Conservation (phyloP, 2,329 filamentous ascomycete genomes). For the Fusarium austroafricanum region DNA sequence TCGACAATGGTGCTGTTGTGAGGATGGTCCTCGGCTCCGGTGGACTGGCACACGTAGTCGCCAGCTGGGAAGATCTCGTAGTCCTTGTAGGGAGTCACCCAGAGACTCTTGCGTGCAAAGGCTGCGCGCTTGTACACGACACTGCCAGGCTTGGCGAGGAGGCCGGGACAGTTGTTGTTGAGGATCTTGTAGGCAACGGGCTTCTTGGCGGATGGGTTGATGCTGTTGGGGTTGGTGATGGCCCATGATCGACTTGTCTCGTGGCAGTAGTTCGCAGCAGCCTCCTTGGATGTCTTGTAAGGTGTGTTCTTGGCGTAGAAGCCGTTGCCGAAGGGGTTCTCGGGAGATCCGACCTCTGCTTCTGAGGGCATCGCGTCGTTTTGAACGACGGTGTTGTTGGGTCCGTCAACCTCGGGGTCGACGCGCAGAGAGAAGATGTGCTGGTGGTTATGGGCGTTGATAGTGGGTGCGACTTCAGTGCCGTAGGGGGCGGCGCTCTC, state of each 20-base stretch:
- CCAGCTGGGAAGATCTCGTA: slow-evolving; percentile 87
- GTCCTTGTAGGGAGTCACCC: slow-evolving; percentile 71
- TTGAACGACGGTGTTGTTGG: slow-evolving; percentile 74
- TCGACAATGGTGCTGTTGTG: slow-evolving; percentile 77
- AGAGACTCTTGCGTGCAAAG: slow-evolving; percentile 70
- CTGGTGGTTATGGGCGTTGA: slow-evolving; percentile 75
- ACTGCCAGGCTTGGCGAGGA: slow-evolving; percentile 85
- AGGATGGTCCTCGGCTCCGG: slow-evolving; percentile 68
- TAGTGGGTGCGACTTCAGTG: slow-evolving; percentile 72
- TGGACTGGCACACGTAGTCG: slow-evolving; percentile 88
- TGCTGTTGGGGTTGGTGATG: slow-evolving; percentile 83
- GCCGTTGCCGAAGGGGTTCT: slow-evolving; percentile 91
- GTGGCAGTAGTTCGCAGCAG: slow-evolving; percentile 83
- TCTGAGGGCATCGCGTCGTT: slow-evolving; percentile 78
- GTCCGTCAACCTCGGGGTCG: slow-evolving; percentile 73
- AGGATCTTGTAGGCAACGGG: slow-evolving; percentile 90
- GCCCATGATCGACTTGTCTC: slow-evolving; percentile 87
- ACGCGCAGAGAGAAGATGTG: slow-evolving; percentile 76
- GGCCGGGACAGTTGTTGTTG: slow-evolving; percentile 80
- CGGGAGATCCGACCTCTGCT: slow-evolving; percentile 79
- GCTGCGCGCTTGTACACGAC: slow-evolving; percentile 90
- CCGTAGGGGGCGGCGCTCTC: slow-evolving; percentile 65
- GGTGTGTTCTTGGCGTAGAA: slow-evolving; percentile 89
- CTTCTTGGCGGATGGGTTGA: slow-evolving; percentile 88
- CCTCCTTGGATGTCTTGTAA: slow-evolving; percentile 74